Conservation (phyloP, 225 moss, liverwort and hornwort genomes). For the Physcomitrium patens region DNA sequence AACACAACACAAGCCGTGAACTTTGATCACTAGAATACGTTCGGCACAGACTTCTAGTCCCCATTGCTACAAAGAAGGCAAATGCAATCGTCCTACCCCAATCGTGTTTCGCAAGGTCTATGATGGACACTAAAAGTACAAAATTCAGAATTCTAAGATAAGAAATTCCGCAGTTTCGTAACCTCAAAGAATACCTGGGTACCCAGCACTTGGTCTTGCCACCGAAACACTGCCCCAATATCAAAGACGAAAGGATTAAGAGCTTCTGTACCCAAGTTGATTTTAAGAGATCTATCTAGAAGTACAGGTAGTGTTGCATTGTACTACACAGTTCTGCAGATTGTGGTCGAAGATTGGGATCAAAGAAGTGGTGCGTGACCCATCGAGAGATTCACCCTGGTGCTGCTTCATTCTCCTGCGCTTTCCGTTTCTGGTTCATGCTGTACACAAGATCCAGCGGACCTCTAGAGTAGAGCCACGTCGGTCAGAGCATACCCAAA, state of each 20-base stretch:
- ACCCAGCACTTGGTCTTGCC: not conserved
- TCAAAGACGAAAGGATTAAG: not conserved
- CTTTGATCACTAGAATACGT: not conserved
- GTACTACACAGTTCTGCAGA: conserved; percentile 12
- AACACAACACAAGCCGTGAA: not conserved
- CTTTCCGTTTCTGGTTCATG: conserved; percentile 9
- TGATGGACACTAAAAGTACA: not conserved
- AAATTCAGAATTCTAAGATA: conserved; percentile 1
- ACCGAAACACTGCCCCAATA: not conserved
- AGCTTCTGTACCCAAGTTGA: not conserved
- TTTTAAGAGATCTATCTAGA: not conserved
- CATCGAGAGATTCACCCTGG: conserved; percentile 2
- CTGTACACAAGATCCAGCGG: conserved; percentile 15
- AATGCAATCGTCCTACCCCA: not conserved
- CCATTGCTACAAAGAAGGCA: not conserved
- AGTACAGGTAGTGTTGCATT: not conserved
- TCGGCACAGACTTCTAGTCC: not conserved
- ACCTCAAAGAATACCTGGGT: not conserved
- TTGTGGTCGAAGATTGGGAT: conserved; percentile 15
- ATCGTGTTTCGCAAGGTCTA: not conserved
- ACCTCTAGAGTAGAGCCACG: conserved; percentile 13
- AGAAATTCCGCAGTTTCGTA: not conserved
- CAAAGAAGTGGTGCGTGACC: conserved; percentile 24
- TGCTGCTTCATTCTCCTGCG: not conserved
- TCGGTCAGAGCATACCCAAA: not conserved